These are phyloP conservation scores for Metschnikowia corniflorae DNA, from an alignment of 805 yeast species.

Conservation along the genomic window DNA sequence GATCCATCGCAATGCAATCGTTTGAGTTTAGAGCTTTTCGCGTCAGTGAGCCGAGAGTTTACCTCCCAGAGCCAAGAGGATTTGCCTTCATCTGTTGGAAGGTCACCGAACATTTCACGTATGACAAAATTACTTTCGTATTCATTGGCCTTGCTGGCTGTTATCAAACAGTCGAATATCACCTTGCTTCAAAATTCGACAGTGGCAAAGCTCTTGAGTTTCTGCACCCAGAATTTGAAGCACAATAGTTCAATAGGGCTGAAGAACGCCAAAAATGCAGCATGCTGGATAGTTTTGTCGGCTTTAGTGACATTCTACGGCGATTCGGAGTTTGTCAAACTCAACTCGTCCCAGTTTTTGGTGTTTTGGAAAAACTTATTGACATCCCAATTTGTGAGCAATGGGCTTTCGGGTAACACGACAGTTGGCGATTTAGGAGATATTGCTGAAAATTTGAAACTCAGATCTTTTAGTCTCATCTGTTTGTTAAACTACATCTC, in stretches of 20 bases:
- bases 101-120: constrained; percentile 20
- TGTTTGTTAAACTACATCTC: constrained; percentile 39
- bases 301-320: constrained; percentile 39
- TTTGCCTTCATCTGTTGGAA: constrained; percentile 2
- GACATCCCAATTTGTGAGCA: constrained; percentile 38
- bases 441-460: constrained; percentile 31
- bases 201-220: constrained; percentile 40
- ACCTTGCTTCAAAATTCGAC: constrained; percentile 37
- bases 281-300: constrained; percentile 42
- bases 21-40: constrained; percentile 31
- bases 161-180: constrained; percentile 35
- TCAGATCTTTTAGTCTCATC: constrained; percentile 36
- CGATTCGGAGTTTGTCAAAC: constrained; percentile 40
- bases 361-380: constrained; percentile 44
- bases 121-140: constrained; percentile 28
- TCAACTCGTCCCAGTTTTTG: constrained; percentile 42
- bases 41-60: constrained; percentile 28
- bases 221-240: constrained; percentile 43
- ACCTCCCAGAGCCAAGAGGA: constrained; percentile 7
- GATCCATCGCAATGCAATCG: constrained; percentile 36
- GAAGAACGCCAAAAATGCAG: constrained; percentile 25
- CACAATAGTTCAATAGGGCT: constrained; percentile 26
- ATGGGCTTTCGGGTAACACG: constrained; percentile 15
- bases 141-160: constrained; percentile 34
- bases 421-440: constrained; percentile 23